These are phyloP conservation scores for Phytopythium sindhum DNA, from an alignment of 352 stramenopile genomes.

Conservation along the genomic window DNA sequence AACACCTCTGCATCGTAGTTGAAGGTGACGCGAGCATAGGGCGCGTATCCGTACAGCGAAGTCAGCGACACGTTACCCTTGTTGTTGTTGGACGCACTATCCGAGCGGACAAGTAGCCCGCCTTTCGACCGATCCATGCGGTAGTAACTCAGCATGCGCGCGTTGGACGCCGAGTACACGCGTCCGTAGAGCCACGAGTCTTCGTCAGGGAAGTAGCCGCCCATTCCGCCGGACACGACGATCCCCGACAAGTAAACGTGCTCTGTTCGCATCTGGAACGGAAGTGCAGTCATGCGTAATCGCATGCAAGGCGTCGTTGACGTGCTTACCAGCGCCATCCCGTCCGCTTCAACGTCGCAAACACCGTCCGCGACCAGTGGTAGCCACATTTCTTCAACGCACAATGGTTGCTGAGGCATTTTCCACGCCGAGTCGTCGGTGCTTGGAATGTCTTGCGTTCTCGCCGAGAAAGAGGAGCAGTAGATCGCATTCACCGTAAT, in stretches of 20 bases:
- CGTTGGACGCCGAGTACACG: slow-evolving; percentile 64
- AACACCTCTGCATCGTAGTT: slow-evolving; percentile 77
- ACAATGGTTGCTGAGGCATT: slow-evolving; percentile 63
- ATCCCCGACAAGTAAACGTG: slow-evolving; percentile 47
- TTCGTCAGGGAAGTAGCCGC: slow-evolving; percentile 56
- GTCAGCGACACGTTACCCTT: slow-evolving; percentile 63
- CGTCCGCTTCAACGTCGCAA: slow-evolving; percentile 1
- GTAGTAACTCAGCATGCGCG: slow-evolving; percentile 75
- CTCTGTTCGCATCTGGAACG: slow-evolving; percentile 73
- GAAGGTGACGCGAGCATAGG: slow-evolving; percentile 64
- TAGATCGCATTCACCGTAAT: slow-evolving; percentile 77
- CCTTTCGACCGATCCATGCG: slow-evolving; percentile 66
- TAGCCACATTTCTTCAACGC: slow-evolving; percentile 77
- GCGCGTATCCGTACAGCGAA: slow-evolving; percentile 43
- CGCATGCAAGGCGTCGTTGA: slow-evolving; percentile 55
- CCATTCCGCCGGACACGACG: slow-evolving; percentile 68
- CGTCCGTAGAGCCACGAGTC: slow-evolving; percentile 63
- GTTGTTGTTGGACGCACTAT: slow-evolving; percentile 71
- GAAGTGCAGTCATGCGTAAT: slow-evolving; percentile 62
- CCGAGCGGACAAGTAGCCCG: slow-evolving; percentile 59
- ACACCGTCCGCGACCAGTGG: slow-evolving; percentile 32
- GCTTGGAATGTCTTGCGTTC: slow-evolving; percentile 38
- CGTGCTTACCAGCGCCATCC: background rate
- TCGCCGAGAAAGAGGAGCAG: slow-evolving; percentile 66
- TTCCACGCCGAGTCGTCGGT: slow-evolving; percentile 61